Evolutionary conservation across 192 early-diverging fungal genomes (phyloP).

Genomic region (Umbelopsis sp.): DNA sequence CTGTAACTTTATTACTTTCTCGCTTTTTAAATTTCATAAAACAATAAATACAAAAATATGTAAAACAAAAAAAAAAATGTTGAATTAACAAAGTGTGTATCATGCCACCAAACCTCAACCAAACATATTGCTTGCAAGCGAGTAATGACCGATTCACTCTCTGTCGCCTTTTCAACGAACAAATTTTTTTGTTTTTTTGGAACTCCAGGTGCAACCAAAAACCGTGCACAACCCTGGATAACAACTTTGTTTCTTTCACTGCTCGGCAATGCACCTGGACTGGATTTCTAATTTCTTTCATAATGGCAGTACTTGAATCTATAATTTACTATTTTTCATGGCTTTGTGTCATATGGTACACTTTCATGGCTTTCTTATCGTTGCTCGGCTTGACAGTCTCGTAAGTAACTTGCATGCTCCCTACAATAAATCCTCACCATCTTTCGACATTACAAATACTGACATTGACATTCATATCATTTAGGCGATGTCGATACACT

Average conservation of each 20-base stretch:
- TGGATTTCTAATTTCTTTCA: background rate
- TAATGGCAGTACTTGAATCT: constrained; percentile 1
- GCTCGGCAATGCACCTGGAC: background rate
- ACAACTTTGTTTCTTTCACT: background rate
- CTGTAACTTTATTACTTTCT: constrained; percentile 4
- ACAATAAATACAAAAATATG: background rate
- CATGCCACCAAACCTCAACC: background rate
- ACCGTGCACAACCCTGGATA: background rate
- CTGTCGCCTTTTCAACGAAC: too few relatives aligned
- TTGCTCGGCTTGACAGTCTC: constrained; percentile 34
- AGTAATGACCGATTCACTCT: too few relatives aligned
- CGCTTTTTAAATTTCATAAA: background rate
- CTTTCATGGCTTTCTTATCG: constrained; percentile 34
- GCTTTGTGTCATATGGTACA: constrained; percentile 31
- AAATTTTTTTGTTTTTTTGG: background rate
- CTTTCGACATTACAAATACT: background rate
- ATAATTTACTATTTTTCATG: constrained; percentile 17
- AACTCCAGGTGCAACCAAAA: background rate
- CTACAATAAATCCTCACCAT: background rate
- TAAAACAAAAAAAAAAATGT: background rate
- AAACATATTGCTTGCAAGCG: background rate
- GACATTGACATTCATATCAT: background rate
- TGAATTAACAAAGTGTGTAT: background rate
- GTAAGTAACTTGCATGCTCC: constrained; percentile 9
- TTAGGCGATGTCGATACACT: constrained; percentile 35